These are phyloP conservation scores for Microdochium nivale DNA, from an alignment of 2,329 filamentous ascomycete species.

Conservation along the genomic window DNA sequence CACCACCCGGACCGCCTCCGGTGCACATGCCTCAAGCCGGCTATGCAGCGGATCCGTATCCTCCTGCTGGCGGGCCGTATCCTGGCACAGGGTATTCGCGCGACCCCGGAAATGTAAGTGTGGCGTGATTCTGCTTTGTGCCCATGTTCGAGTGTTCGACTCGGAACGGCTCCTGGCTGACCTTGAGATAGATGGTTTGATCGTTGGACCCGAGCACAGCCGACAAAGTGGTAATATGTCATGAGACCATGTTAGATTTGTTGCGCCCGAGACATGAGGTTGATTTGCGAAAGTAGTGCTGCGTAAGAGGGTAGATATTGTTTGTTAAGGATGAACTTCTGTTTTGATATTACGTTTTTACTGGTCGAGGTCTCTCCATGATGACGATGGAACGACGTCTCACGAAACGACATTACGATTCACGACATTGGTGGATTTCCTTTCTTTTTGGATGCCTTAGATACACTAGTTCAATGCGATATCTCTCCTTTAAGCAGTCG, in stretches of 20 bases:
- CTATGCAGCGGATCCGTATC: conserved; percentile 9
- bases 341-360: neutral
- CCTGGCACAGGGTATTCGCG: too few species aligned
- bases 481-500: neutral
- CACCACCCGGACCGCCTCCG: conserved; percentile 6
- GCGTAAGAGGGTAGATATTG: neutral
- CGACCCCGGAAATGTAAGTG: too few species aligned
- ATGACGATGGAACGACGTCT: neutral
- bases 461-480: neutral
- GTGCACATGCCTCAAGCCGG: neutral
- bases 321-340: neutral
- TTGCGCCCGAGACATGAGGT: too few species aligned
- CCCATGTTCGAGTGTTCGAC: too few species aligned
- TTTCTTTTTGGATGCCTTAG: neutral
- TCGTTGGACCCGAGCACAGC: too few species aligned
- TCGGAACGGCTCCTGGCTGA: too few species aligned
- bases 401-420: neutral
- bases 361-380: neutral
- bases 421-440: neutral
- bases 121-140: too few species aligned
- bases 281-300: too few species aligned
- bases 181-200: too few species aligned
- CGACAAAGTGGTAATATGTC: too few species aligned
- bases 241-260: too few species aligned
- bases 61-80: conserved; percentile 6